Evolutionary conservation across 345 rosid genomes (phyloP), one percentile per base, ranked within the genome.

Genomic region (Euphorbia pulcherrima): DNA sequence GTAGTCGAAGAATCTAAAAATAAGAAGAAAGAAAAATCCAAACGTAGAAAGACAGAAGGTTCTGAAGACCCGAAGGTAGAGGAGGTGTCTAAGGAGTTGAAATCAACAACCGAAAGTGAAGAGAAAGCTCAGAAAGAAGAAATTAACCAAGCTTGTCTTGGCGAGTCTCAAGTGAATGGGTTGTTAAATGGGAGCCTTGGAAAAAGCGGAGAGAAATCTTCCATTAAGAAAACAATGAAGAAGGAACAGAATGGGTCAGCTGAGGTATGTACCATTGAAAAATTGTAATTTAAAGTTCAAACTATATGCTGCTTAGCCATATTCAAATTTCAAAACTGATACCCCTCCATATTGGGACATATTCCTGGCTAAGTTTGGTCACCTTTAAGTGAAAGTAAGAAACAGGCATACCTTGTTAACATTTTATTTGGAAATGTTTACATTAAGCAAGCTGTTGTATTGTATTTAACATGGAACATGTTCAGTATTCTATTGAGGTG

Each of bases 1-100:
- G 78, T 39, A 65, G 70, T 58, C 59, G 90, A 86, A 62, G 90
- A 76, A 72, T 75, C 90, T 28, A 47, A 68, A 56, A 33, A 26
- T 13, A 48, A 33, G 72, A 84, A 86, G 81, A 83, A 77, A 66
- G 87, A 86, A 48, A 89, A 78, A 72, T 76, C 92, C 30, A 68
- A 68, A 63, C 63, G 55, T 9, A 62, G 51, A 74, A 86, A 87
- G 80, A 83, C 78, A 59, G 87, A 70, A 13, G 72, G 39, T 69
- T 71, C 67, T 48, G 79, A 80, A 62, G 82, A 82, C 48, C 61
- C 28, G 4, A 66, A 29, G 54, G 13, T 39, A 58, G 60, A 18
- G 12, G 44, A 20, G 8, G 58, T 5, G 33, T 29, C 54, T 56
- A 8, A 44, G 64, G 20, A n/a, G n/a, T n/a, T n/a, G 56, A 20